These are phyloP conservation scores for Boletus rex-veris DNA, from an alignment of 768 basidiomycete genomes.

Conservation along the genomic window DNA sequence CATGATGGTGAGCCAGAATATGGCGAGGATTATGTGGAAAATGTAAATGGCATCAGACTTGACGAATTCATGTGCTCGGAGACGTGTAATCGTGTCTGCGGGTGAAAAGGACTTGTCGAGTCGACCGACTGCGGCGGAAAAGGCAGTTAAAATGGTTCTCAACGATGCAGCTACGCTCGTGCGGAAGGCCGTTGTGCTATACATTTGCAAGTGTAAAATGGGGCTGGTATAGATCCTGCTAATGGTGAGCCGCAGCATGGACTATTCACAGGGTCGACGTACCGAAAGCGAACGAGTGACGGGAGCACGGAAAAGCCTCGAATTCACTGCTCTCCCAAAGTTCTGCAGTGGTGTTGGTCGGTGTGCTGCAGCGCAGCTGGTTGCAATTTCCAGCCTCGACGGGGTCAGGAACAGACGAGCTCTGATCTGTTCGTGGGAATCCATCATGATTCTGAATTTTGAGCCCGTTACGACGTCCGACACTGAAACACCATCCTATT, in stretches of 20 bases:
- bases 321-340: too few relatives aligned
- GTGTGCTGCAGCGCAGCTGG: not conserved
- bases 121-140: conserved; percentile 59
- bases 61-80: conserved; percentile 56
- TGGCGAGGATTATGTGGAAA: conserved; percentile 57
- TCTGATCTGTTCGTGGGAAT: too few relatives aligned
- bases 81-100: conserved; percentile 54
- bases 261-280: not conserved
- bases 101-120: conserved; percentile 80
- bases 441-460: too few relatives aligned
- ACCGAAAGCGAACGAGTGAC: not conserved
- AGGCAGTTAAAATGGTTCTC: conserved; percentile 37
- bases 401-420: too few relatives aligned
- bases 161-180: not conserved
- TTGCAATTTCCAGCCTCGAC: too few relatives aligned
- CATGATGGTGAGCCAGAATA: conserved; percentile 76
- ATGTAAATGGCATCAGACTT: conserved; percentile 59
- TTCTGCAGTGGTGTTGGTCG: not conserved
- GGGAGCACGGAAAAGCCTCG: too few relatives aligned
- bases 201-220: not conserved
- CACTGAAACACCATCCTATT: too few relatives aligned
- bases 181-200: conserved; percentile 4
- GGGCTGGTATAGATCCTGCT: not conserved
- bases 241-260: not conserved
- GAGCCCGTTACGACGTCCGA: too few relatives aligned